Conservation (phyloP, 1,284 basidiomycete species). For the Hymenochaete sp. region DNA sequence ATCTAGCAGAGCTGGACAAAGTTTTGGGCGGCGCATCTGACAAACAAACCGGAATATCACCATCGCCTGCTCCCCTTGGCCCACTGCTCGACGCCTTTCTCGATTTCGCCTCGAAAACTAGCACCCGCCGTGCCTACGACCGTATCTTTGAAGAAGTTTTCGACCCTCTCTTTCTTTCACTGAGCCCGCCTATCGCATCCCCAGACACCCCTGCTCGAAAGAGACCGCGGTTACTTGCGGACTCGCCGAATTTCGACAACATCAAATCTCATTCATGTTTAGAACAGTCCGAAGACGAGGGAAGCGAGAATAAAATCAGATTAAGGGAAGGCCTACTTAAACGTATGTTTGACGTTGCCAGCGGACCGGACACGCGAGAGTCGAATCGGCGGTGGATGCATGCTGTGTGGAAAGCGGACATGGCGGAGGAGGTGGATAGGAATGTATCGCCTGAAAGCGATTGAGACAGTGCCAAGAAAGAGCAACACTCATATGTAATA, state of each 20-base stretch:
- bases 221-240: slow-evolving; percentile 34
- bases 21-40: slow-evolving; percentile 25
- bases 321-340: slow-evolving; percentile 56
- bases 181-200: slow-evolving; percentile 24
- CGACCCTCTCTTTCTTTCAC: slow-evolving; percentile 50
- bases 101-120: slow-evolving; percentile 56
- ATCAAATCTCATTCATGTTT: slow-evolving; percentile 45
- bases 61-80: slow-evolving; percentile 47
- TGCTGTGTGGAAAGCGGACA: slow-evolving; percentile 60
- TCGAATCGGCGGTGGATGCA: slow-evolving; percentile 79
- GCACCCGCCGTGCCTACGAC: slow-evolving; percentile 53
- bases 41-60: slow-evolving; percentile 3
- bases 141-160: slow-evolving; percentile 60
- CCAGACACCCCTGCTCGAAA: slow-evolving; percentile 25
- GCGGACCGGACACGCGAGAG: slow-evolving; percentile 64
- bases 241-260: slow-evolving; percentile 32
- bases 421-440: slow-evolving; percentile 40
- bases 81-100: slow-evolving; percentile 63
- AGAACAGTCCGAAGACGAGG: slow-evolving; percentile 32
- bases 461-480: not conserved
- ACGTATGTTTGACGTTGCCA: slow-evolving; percentile 68
- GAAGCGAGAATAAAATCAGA: slow-evolving; percentile 27
- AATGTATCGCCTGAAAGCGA: slow-evolving; percentile 6
- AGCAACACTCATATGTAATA: too few relatives aligned
- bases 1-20: slow-evolving; percentile 85